Percentiles rank a stretch among this genome's conserved stretches.
These are phyloP conservation scores for Botrytis cinerea DNA, from an alignment of 2,329 filamentous ascomycete species.

Conservation along the genomic window DNA sequence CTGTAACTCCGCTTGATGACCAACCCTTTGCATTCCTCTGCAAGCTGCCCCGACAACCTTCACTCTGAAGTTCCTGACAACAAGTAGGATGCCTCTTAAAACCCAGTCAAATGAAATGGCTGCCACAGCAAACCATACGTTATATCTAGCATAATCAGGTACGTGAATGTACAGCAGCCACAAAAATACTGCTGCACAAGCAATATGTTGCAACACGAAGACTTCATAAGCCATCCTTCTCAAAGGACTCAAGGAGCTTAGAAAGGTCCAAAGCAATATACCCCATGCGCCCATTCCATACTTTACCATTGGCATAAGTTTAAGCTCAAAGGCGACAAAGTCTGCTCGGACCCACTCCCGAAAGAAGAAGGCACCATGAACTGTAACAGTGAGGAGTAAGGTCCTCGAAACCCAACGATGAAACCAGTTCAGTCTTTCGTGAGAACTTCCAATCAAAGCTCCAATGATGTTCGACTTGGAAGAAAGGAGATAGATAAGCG, in stretches of 20 bases:
- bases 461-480: conserved; percentile 62
- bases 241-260: conserved; percentile 64
- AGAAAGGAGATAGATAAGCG: conserved; percentile 62
- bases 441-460: conserved; percentile 60
- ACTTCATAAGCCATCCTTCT: conserved; percentile 68
- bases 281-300: conserved; percentile 69
- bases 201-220: conserved; percentile 68
- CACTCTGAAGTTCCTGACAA: conserved; percentile 56
- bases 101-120: conserved; percentile 63
- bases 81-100: conserved; percentile 48
- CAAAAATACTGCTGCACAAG: conserved; percentile 61
- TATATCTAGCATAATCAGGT: conserved; percentile 58
- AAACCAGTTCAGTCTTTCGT: conserved; percentile 72
- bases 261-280: conserved; percentile 64
- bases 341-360: conserved; percentile 61
- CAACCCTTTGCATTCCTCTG: conserved; percentile 46
- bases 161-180: conserved; percentile 66
- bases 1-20: conserved; percentile 53
- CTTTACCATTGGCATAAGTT: conserved; percentile 63
- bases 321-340: conserved; percentile 59
- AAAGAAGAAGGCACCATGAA: conserved; percentile 72
- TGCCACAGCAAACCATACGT: conserved; percentile 66
- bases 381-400: conserved; percentile 66
- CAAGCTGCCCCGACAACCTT: conserved; percentile 33
- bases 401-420: conserved; percentile 72